Evolutionary conservation across 176 grass and related monocot species (phyloP).

Genomic region (Olyra latifolia): DNA sequence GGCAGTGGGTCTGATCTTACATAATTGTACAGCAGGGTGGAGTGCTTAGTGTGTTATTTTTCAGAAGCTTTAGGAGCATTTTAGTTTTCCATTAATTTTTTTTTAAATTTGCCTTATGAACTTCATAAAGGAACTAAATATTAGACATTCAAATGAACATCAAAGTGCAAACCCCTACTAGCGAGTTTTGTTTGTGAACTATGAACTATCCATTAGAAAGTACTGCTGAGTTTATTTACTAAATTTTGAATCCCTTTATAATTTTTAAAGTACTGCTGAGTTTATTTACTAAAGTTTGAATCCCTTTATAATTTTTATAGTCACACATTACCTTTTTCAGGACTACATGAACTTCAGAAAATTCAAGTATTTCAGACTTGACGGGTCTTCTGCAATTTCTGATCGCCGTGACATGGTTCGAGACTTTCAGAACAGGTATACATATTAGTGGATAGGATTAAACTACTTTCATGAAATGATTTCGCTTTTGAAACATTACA

Average conservation of each 20-base stretch:
- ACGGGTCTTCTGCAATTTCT: conserved; percentile 90
- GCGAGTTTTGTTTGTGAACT: not conserved
- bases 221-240: not conserved
- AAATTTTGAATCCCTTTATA: not conserved
- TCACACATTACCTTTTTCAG: conserved; percentile 53
- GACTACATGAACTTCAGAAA: conserved; percentile 99
- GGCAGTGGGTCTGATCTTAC: not conserved
- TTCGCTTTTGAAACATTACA: conserved; percentile 31
- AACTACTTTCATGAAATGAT: conserved; percentile 1
- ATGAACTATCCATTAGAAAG: not conserved
- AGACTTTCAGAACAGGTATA: conserved; percentile 84
- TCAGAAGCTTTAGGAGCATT: not conserved
- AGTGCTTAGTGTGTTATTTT: not conserved
- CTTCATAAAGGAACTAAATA: not conserved
- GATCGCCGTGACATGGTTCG: conserved; percentile 99
- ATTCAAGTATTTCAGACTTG: conserved; percentile 96
- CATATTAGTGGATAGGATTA: conserved; percentile 2
- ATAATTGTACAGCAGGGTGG: not conserved
- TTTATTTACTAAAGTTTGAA: not conserved
- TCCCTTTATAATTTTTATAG: not conserved
- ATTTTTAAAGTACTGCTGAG: not conserved
- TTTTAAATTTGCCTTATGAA: not conserved
- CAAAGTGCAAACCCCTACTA: not conserved
- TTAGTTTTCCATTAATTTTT: conserved; percentile 20
- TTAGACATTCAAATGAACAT: not conserved